phyloP scores from a whole-genome alignment of 2,329 filamentous ascomycete species.

The Tolypocladium ovalisporum region DNA sequence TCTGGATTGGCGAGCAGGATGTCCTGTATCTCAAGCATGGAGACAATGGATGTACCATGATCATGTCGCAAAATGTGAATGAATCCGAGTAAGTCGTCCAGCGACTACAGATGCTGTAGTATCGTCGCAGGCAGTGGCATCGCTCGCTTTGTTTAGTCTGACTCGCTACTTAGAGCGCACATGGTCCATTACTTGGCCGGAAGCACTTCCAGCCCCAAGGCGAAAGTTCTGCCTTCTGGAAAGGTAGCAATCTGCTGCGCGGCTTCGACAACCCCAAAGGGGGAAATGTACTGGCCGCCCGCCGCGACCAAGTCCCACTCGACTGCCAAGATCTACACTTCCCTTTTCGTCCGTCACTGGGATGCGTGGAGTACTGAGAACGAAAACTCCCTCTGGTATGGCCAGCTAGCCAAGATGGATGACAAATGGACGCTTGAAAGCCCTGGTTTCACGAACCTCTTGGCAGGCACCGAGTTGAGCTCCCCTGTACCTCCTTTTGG shows the following conservation, averaged over 20 bases:
- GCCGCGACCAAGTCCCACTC: conserved; percentile 48
- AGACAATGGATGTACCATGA: conserved; percentile 34
- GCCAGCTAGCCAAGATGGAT: conserved; percentile 39
- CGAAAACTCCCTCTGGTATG: conserved; percentile 64
- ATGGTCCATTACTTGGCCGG: conserved; percentile 39
- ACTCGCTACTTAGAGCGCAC: conserved; percentile 21
- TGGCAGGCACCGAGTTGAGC: conserved; percentile 48
- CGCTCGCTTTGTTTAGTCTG: background rate
- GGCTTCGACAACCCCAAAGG: conserved; percentile 56
- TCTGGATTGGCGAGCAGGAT: conserved; percentile 63
- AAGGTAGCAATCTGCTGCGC: conserved; percentile 46
- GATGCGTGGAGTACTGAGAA: conserved; percentile 63
- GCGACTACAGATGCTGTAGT: no score
- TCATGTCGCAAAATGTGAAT: conserved; percentile 28
- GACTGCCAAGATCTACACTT: conserved; percentile 60
- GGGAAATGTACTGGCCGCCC: conserved; percentile 56
- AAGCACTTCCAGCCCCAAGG: conserved; percentile 47
- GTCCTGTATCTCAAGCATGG: conserved; percentile 42
- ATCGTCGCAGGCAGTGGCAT: background rate
- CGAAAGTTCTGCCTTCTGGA: conserved; percentile 36
- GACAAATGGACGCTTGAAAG: conserved; percentile 29
- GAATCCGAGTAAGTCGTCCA: conserved; percentile 29
- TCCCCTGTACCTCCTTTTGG: conserved; percentile 71
- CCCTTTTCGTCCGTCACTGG: conserved; percentile 74
- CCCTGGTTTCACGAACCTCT: conserved; percentile 47